Evolutionary conservation across 805 yeast species (phyloP), one percentile per base, ranked within the genome.

Genomic region (Candida argentea): DNA sequence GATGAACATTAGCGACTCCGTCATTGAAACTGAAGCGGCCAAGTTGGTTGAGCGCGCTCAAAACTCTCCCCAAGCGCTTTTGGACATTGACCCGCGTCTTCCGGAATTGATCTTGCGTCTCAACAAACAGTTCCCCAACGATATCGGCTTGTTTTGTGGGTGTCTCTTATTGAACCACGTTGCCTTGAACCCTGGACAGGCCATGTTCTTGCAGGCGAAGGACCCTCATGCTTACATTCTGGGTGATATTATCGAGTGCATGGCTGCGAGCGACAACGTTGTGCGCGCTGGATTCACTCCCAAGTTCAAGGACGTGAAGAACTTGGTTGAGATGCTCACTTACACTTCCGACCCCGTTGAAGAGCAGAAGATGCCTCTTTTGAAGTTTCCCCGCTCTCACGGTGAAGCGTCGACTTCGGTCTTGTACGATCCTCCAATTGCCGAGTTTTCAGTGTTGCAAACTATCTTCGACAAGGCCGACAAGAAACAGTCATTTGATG

Each of bases 201-300:
- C 96, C 32, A 86, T 91, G 77, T 91, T 87, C 50, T 67, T 91
- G 52, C 85, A 84, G 50, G 97, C 98, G 24, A 84, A 85, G 59
- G 96, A 87, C 56, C 97, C 97, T 15, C 99, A 91, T 57, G 98
- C 98, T 19, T 91, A 91, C 58, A 89, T 91, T 36, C 70, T 79
- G 31, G 99, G 99, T 40, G 97, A 91, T 55, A 91, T 91, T 42
- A 87, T 91, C 48, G 99, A 91, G 65, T 91, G 98, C 65, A 91
- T 91, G 99, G 98, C 98, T 24, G 96, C 98, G 6, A 79, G 93
- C 22, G 99, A 91, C 55, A 91, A 91, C 47, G 99, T 91, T 33
- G 96, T 91, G 27, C 75, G 99, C 55, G 94, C 96, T 4, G 99
- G 98, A 9, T 91, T 91, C 67, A 91, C 99, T n/a, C 98, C 99